Conservation (phyloP, 306 rosid species). For the Citrullus mucosospermus region DNA sequence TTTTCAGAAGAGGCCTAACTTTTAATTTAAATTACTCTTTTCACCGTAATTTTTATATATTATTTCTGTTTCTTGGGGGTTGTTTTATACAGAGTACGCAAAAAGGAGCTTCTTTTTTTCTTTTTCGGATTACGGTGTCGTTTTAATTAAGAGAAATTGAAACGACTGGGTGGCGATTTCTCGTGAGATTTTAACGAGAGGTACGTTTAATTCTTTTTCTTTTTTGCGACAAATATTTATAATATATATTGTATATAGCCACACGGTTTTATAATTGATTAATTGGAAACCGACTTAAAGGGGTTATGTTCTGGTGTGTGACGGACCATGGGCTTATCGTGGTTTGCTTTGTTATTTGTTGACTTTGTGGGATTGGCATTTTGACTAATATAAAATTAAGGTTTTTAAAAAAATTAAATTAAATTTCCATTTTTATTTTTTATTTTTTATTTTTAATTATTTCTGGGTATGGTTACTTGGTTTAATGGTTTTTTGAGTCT, state of each 20-base stretch:
- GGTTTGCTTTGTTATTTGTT: not conserved
- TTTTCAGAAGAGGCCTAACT: no score
- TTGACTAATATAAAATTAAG: not conserved
- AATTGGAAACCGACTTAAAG: not conserved
- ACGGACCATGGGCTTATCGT: not conserved
- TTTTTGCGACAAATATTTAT: no score
- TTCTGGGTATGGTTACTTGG: not conserved
- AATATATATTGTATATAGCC: not conserved
- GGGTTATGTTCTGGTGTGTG: not conserved
- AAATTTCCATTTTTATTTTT: not conserved
- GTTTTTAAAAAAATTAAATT: no score
- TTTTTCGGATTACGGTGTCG: not conserved
- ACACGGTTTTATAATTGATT: not conserved
- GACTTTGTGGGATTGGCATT: not conserved
- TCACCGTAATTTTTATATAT: no score
- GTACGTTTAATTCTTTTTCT: not conserved
- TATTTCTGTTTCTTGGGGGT: not conserved
- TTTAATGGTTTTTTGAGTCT: not conserved
- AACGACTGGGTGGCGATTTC: not conserved
- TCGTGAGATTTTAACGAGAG: not conserved
- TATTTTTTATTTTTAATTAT: not conserved
- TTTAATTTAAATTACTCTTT: no score
- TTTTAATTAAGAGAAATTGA: not conserved
- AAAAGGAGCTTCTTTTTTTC: not conserved
- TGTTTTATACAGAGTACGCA: not conserved